These are phyloP conservation scores for Thalassiosira mediterranea DNA, from an alignment of 352 stramenopile genomes.

Conservation along the genomic window DNA sequence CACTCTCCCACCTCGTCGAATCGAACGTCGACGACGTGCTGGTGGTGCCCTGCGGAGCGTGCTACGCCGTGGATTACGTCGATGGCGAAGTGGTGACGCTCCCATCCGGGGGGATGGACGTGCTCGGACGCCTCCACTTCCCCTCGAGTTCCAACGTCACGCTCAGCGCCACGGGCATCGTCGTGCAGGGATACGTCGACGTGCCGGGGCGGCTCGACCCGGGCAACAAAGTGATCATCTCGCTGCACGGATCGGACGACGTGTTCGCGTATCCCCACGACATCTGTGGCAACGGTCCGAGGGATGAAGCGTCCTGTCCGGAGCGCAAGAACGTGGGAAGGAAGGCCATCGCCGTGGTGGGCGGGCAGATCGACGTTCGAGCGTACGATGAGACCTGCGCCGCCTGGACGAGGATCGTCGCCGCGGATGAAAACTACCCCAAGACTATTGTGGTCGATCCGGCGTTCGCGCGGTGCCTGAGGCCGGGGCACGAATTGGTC, in stretches of 20 bases:
- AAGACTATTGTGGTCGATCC: too few species aligned
- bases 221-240: constrained; percentile 2
- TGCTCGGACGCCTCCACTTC: constrained; percentile 8
- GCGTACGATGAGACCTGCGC: too few species aligned
- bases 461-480: too few species aligned
- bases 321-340: constrained; percentile 5
- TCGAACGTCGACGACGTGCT: too few species aligned
- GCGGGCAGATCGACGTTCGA: constrained; percentile 2
- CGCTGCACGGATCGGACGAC: constrained; percentile 4
- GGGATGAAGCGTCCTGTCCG: constrained; percentile 8
- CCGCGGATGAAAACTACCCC: too few species aligned
- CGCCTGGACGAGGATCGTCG: too few species aligned
- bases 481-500: too few species aligned
- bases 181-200: constrained; percentile 8
- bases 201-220: background rate
- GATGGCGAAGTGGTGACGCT: background rate
- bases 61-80: background rate
- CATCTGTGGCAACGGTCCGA: constrained; percentile 1
- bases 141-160: background rate
- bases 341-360: constrained; percentile 5
- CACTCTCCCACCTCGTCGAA: background rate
- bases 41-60: background rate
- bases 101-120: background rate
- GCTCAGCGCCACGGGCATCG: constrained; percentile 2
- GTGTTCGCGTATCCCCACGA: constrained; percentile 5